A percentile compares a stretch with the other conserved stretches of the same genome.
These are phyloP conservation scores for Leccinum subgranulosum DNA, from an alignment of 768 basidiomycete species.

Conservation along the genomic window DNA sequence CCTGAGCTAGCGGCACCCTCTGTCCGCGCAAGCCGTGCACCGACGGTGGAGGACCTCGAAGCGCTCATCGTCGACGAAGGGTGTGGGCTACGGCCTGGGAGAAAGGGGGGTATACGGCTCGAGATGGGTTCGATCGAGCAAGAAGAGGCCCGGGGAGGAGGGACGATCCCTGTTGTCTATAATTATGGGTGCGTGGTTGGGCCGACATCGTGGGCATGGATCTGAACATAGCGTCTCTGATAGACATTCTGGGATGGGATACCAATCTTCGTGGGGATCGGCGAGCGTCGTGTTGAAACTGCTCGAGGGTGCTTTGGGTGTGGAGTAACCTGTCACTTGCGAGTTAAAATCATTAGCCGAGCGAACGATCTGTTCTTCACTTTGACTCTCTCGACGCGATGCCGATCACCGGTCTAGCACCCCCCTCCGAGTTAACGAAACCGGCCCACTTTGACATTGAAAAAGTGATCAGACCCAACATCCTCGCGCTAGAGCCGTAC, in stretches of 20 bases:
- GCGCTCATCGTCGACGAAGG: conserved; percentile 49
- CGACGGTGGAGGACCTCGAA: conserved; percentile 48
- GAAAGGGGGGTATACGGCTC: conserved; percentile 67
- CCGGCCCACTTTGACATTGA: conserved; percentile 87
- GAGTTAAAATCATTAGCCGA: not conserved
- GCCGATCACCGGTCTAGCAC: conserved; percentile 61
- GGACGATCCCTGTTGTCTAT: conserved; percentile 48
- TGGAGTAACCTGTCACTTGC: not conserved
- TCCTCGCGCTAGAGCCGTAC: conserved; percentile 88
- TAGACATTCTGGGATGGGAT: conserved; percentile 65
- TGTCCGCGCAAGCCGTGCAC: conserved; percentile 41
- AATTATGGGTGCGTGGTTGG: conserved; percentile 57
- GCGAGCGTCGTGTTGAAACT: conserved; percentile 48
- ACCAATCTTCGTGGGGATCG: conserved; percentile 63
- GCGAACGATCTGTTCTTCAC: not conserved
- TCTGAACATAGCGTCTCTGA: not conserved
- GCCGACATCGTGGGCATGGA: no score
- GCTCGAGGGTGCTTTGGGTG: conserved; percentile 39
- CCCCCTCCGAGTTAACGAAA: conserved; percentile 39
- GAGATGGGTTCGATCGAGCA: conserved; percentile 43
- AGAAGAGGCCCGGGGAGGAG: conserved; percentile 15
- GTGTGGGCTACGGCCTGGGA: conserved; percentile 62
- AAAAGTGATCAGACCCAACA: conserved; percentile 86
- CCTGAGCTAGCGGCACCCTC: conserved; percentile 59
- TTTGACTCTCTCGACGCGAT: conserved; percentile 34